These are phyloP conservation scores for Diaporthe nobilis DNA, from an alignment of 2,329 filamentous ascomycete genomes.

Conservation along the genomic window DNA sequence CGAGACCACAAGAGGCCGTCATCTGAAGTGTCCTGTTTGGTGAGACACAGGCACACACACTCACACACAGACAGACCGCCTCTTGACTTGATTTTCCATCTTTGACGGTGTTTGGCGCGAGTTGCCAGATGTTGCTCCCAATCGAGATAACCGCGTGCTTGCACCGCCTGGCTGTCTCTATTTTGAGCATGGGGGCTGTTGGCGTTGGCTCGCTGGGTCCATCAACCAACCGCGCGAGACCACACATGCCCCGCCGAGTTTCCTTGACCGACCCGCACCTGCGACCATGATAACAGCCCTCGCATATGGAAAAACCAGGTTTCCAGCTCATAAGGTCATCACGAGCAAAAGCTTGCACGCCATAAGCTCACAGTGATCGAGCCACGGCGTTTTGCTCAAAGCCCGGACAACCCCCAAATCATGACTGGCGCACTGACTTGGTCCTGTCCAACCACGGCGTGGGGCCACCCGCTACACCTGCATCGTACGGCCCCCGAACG, in stretches of 20 bases:
- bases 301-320: neutral
- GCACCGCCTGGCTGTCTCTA: conserved; percentile 23
- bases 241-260: neutral
- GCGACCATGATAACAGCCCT: conserved; percentile 2
- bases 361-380: neutral
- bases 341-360: neutral
- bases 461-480: conserved; percentile 23
- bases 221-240: neutral
- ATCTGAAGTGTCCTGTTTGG: neutral
- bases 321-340: neutral
- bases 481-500: conserved; percentile 40
- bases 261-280: conserved; percentile 22
- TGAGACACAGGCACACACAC: neutral
- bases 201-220: neutral
- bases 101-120: neutral
- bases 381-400: neutral
- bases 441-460: conserved; percentile 33
- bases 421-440: conserved; percentile 8
- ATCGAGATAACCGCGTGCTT: conserved; percentile 13
- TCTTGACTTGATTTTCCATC: neutral
- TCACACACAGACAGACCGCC: neutral
- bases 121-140: neutral
- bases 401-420: conserved; percentile 32
- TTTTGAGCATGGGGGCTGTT: conserved; percentile 29
- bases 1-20: neutral